Evolutionary conservation across 1,284 basidiomycete species (phyloP), one percentile per base, ranked within the genome.

Genomic region (Ustilago bromivora): DNA sequence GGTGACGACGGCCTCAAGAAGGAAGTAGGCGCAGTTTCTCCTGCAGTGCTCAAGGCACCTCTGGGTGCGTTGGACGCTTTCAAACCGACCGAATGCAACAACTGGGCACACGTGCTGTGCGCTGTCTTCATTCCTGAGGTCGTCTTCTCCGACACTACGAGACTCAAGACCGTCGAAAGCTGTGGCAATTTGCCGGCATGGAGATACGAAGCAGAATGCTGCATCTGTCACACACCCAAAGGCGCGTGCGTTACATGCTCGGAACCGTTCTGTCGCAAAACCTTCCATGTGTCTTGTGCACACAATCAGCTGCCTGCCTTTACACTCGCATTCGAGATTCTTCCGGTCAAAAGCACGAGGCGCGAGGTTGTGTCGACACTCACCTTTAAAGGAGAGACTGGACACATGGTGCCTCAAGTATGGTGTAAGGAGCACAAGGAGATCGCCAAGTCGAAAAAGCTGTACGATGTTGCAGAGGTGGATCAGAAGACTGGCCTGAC

Each of bases 81-180:
- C 84, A 98, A 98, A 86, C 94, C 94, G 5, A 98, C 96, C 0
- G 96, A 98, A 87, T 93, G 94, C 32, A 92, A 93, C 86, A 93
- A 94, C 71, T 98, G 95, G 94, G 92, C 92, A 0, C 96, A 99
- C 85, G 88, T 95, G 23, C 86, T 98, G 1, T 98, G 96, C 87
- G 91, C 95, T 1, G 90, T 93, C 0, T 98, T 95, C 87, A 91
- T 92, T 36, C 92, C 92, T 4, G 95, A 97, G 82, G 88, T 96
- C 8, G 89, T 88, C 19, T 96, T 92, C 86, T 92, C 92, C 28
- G 92, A 95, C 85, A 89, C 92, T 0, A 82, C 88, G 12, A 89
- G 90, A 53, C 88, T 96, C 61, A 91, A 92, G 57, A 87, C 91
- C 13, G 93, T 94, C 13, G 96, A 98, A 87, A 94, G 94, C n/a